Base-by-base conservation (phyloP, 2,329 filamentous ascomycete species). In the Arthrobotrys megalospora region DNA sequence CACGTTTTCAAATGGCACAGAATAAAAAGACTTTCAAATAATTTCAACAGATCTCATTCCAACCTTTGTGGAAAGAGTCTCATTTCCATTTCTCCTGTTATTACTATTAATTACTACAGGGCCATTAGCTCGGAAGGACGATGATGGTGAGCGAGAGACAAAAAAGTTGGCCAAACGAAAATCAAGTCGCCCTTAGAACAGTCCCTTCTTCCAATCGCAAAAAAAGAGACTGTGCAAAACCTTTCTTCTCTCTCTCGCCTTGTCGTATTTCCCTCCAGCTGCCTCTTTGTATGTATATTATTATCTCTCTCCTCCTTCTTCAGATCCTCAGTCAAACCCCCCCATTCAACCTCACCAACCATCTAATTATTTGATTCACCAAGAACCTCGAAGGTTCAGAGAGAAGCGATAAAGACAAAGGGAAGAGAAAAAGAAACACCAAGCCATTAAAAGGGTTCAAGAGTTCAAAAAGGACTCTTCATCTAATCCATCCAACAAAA, bases 321-420 rank as follows among this genome's bases (percentile, higher is more conserved):
- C 43, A 28, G 7, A 36, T 19, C 16, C 60, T 16, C 36, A 38
- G 47, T 36, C n/a, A 24, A 43, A 53, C 36, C 48, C 19, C 36
- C 48, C 19, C 28, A 21, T 19, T 38, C 43, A 52, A 63, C 65
- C 41, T 16, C 41, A 11, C 65, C 19, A 60, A n/a, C 52, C 55
- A 76, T 70, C 65, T 76, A 67, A 76, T 68, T 76, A 69, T 68
- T 82, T 75, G 71, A 76, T 75, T 60, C 41, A 78, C 62, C 80
- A 79, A 81, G 53, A 65, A 78, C 60, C 50, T 66, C 76, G 48
- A 78, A 79, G 50, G 34, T 28, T 72, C 16, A 70, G 76, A 80
- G 79, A 70, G 76, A 66, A 19, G 68, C 12, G 32, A 67, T 53
- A 77, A 79, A 73, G 41, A 64, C 45, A 80, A 80, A 72, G 67